Conservation (phyloP, 495 filamentous ascomycete species). For the Articulospora tetracladia region DNA sequence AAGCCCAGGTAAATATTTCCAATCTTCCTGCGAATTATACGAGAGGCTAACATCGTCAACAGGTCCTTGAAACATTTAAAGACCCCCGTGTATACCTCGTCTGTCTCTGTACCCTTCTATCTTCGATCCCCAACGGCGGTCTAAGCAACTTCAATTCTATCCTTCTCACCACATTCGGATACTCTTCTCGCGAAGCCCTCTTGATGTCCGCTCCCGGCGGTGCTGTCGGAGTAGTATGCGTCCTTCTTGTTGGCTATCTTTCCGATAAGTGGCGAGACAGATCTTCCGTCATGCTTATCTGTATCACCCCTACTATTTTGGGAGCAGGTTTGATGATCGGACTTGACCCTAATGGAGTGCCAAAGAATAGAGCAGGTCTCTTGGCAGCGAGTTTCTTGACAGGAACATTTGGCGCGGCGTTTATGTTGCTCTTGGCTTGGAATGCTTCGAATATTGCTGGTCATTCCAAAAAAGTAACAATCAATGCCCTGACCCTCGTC, state of each 20-base stretch:
- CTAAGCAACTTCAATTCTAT: conserved; percentile 70
- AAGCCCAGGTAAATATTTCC: conserved; percentile 45
- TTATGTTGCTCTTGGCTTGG: conserved; percentile 18
- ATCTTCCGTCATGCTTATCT: conserved; percentile 38
- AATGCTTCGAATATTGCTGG: conserved; percentile 22
- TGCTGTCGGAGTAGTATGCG: conserved; percentile 57
- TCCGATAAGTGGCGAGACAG: conserved; percentile 57
- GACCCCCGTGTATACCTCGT: conserved; percentile 37
- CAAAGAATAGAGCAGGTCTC: conserved; percentile 33
- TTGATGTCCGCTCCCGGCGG: conserved; percentile 62
- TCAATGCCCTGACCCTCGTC: conserved; percentile 15
- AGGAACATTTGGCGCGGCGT: conserved; percentile 17
- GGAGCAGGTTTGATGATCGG: conserved; percentile 65
- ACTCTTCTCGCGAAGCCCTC: conserved; percentile 53
- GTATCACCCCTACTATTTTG: conserved; percentile 40
- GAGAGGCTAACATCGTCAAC: neutral
- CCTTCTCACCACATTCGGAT: conserved; percentile 52
- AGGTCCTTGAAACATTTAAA: conserved; percentile 49
- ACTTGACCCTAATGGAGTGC: conserved; percentile 41
- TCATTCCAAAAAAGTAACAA: conserved; percentile 20
- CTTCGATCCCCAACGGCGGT: conserved; percentile 33
- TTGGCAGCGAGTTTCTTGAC: conserved; percentile 13
- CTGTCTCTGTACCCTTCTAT: conserved; percentile 17
- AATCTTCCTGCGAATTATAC: too few species aligned
- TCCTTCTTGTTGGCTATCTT: conserved; percentile 54